phyloP scores from a whole-genome alignment of 192 early-diverging fungal genomes.

The Coemansia sp. region DNA sequence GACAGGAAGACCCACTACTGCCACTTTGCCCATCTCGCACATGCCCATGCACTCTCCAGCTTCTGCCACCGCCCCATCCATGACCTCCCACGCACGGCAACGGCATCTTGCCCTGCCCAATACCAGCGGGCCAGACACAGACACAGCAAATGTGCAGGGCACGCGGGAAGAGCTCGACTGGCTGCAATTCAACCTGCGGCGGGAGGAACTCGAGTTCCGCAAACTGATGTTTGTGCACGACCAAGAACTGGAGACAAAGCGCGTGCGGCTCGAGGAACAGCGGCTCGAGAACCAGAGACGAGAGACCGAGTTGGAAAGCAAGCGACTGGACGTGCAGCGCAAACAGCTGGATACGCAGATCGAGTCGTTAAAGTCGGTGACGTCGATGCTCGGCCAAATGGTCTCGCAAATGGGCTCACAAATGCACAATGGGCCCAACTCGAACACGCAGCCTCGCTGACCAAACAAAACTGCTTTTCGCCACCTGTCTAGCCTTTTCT shows the following conservation, averaged over 20 bases:
- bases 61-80: too few species aligned
- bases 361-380: slow-evolving; percentile 28
- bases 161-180: slow-evolving; percentile 51
- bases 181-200: slow-evolving; percentile 50
- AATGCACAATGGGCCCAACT: not conserved
- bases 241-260: slow-evolving; percentile 36
- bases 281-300: slow-evolving; percentile 36
- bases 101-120: too few species aligned
- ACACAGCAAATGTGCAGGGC: slow-evolving; percentile 10
- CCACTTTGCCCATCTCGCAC: slow-evolving; percentile 23
- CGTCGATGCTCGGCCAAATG: slow-evolving; percentile 30
- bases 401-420: slow-evolving; percentile 4
- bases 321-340: slow-evolving; percentile 25
- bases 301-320: slow-evolving; percentile 40
- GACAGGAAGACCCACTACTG: slow-evolving; percentile 18
- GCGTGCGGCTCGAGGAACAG: slow-evolving; percentile 34
- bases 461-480: too few species aligned
- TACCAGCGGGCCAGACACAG: not conserved
- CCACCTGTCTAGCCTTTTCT: too few species aligned
- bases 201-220: slow-evolving; percentile 52
- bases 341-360: slow-evolving; percentile 40
- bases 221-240: slow-evolving; percentile 42
- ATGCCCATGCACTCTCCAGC: slow-evolving; percentile 3
- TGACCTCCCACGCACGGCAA: too few species aligned
- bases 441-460: not conserved